Base-by-base conservation (phyloP, 78 protist species). In the Dictyostelium firmibasis region DNA sequence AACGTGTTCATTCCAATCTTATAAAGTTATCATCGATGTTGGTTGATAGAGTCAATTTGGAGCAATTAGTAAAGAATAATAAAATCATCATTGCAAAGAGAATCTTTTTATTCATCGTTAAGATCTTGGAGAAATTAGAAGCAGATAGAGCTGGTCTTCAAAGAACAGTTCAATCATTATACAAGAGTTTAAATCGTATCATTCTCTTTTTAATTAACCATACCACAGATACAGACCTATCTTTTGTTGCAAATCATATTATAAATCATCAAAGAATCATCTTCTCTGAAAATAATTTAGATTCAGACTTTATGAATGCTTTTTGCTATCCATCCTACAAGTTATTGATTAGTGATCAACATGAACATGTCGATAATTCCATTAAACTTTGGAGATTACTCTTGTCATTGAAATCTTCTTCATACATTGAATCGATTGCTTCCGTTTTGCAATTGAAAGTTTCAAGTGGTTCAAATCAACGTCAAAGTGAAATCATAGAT, bases 201-300 rank as follows among this genome's bases (percentile, higher is more conserved):
- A 89, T 81, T n/a, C 20, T 89, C 16, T 70, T 31, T n/a, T 23
- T 89, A 11, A 35, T 81, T 57, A 81, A 81, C 23, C 72, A 81
- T 35, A 25, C 53, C 1, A 5, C 53, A 0, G 93, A 87, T 27
- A 64, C 70, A 1, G 94, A 89, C 23, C 35, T 89, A 20, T 29
- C 20, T 7, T 81, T 69, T 43, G 62, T 81, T 18, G 36, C 83
- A 43, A 81, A 69, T 20, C 94, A 89, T 29, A 78, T 89, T 23
- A 43, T 89, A 14, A 89, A 89, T 69, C 94, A 89, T 70, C 87
- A 81, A 81, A 38, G 94, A 27, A 89, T 89, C 33, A 35, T 89
- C 4, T 89, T 89, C 69, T 38, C 70, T 16, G 94, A 89, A 25
- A 89, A 89, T 85, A 89, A 89, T 78, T 64, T 33, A 16, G 94